Base-by-base conservation (phyloP, 257 asterid genomes). In the Ilex asprella region DNA sequence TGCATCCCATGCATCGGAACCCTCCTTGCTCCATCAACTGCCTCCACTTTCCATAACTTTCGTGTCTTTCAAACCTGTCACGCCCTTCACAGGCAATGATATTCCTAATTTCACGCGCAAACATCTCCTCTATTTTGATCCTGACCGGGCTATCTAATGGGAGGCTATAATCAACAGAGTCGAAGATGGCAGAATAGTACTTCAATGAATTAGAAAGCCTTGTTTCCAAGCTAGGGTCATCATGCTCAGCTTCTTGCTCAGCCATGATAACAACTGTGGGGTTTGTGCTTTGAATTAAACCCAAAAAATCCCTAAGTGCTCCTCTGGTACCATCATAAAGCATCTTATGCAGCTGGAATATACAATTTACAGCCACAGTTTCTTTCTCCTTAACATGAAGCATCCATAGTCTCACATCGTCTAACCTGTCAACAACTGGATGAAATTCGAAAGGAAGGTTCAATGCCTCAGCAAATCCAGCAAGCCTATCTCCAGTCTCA, bases 351-450 rank as follows among this genome's bases (percentile, higher is more conserved):
- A 93, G 59, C 79, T 89, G 97, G 49, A 84, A 77, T 9, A 80
- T 55, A 58, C 99, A 89, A 60, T 89, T 93, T 55, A 90, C 88
- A 0, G 87, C 99, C 31, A 93, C 96, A 0, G 78, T 69, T 51
- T 89, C 99, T 14, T 54, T 73, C 75, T 89, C 99, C 81, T 93
- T 93, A 1, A 93, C 96, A 49, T 93, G 99, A 65, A 93, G 96
- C 99, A 93, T 93, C 99, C 99, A 93, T 12, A 89, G 76, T 78
- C 99, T 76, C 66, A 93, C 96, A 57, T 93, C 99, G 64, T 93
- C 99, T 58, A 93, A 64, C 65, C 95, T 72, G 64, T 87, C 99
- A 1, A 87, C 97, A 30, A 93, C 99, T 2, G 95, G 88, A 76
- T 93, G 97, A 66, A 93, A 93, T 64, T 87, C 94, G 7, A 93